Evolutionary conservation across 441 rosid genomes (phyloP), one percentile per base, ranked within the genome.

Genomic region (Macaranga tanarius): DNA sequence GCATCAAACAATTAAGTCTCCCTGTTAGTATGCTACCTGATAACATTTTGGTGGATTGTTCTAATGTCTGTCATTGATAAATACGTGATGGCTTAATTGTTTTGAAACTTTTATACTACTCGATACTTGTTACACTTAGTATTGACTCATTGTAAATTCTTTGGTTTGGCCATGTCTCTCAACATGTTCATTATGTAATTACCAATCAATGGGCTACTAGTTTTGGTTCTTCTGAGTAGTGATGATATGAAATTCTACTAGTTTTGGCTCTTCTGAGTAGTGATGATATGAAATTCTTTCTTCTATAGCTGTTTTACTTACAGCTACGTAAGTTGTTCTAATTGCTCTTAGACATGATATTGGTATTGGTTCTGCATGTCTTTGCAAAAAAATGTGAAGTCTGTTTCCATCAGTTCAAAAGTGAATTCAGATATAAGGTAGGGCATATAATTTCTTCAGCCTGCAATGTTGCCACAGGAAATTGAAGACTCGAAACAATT

Each of bases 1-100:
- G 89, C 88, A 76, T 84, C 86, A 82, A 81, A 79, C 90, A 82
- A 65, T 70, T 84, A 65, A 84, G 81, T 78, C 79, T 64, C 28
- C 84, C 89, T 80, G 96, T 94, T 73, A 92, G 97, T 89, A 84
- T 79, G 50, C 71, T 71, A 7, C 44, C 58, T 62, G 50, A 65
- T 52, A 63, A 25, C 59, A 65, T 58, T 56, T 47, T 50, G 48
- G 22, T 44, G 60, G 48, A 64, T 48, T 59, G 42, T 10, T 28
- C 9, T 40, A n/a, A 9, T 20, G 50, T 55, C 20, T 28, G 40
- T 34, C 45, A 45, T 69, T 60, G 61, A 8, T n/a, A 59, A 15
- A 6, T 13, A 10, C 19, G 26, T 65, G 15, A 57, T 66, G 42
- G 6, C 28, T 26, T 20, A 34, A 51, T 68, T 26, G 5, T 60